A percentile compares a stretch with the other conserved stretches of the same genome.
phyloP scores from a whole-genome alignment of 2,329 filamentous ascomycete species.

The Exophiala bonariae region DNA sequence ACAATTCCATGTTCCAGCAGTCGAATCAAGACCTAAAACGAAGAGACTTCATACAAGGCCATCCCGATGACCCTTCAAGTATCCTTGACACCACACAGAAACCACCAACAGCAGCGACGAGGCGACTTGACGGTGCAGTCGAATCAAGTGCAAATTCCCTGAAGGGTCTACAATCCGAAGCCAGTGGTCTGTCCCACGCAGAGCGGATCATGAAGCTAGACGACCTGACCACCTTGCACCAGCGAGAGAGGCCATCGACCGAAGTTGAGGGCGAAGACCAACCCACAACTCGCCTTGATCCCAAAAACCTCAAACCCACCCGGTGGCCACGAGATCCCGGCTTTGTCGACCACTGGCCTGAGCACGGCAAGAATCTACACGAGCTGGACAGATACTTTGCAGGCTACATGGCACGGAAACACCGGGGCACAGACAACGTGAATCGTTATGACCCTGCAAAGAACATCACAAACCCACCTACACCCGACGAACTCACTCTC shows the following conservation, averaged over 20 bases:
- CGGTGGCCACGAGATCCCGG: conserved; percentile 3
- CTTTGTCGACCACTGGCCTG: background rate
- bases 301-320: background rate
- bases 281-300: background rate
- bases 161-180: conserved; percentile 7
- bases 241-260: background rate
- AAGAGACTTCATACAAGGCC: conserved; percentile 15
- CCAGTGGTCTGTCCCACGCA: conserved; percentile 15
- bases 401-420: no score
- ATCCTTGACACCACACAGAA: conserved; percentile 22
- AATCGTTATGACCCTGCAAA: conserved; percentile 23
- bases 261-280: background rate
- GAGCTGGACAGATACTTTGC: conserved; percentile 1
- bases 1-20: conserved; percentile 19
- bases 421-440: conserved; percentile 10
- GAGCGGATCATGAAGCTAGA: conserved; percentile 9
- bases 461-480: conserved; percentile 66
- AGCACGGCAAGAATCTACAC: background rate
- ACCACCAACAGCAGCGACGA: conserved; percentile 14
- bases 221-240: background rate
- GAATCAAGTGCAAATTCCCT: conserved; percentile 3
- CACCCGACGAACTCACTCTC: conserved; percentile 77
- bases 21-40: conserved; percentile 21
- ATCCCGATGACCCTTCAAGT: conserved; percentile 26
- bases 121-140: conserved; percentile 9